Evolutionary conservation across 164 flowering plant species (phyloP).

Genomic region (Amborella trichopoda): DNA sequence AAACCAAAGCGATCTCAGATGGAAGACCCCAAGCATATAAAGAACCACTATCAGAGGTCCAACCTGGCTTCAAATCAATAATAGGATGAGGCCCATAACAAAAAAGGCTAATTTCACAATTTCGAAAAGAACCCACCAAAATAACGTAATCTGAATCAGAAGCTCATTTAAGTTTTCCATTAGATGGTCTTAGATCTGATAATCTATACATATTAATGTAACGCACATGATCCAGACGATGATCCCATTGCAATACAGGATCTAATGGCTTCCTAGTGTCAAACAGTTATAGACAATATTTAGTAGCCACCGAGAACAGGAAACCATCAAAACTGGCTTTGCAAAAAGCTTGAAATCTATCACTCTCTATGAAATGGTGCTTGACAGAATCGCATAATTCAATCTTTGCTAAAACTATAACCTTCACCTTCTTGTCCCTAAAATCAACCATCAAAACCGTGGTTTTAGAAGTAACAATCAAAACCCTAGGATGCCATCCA

Average conservation of each 20-base stretch:
- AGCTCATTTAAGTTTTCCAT: slow-evolving; percentile 24
- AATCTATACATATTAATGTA: slow-evolving; percentile 35
- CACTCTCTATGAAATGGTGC: slow-evolving; percentile 14
- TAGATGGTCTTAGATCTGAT: slow-evolving; percentile 44
- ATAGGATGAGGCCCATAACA: slow-evolving; percentile 57
- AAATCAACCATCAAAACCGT: slow-evolving; percentile 54
- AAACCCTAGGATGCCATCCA: slow-evolving; percentile 61
- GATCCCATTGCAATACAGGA: slow-evolving; percentile 73
- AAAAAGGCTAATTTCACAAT: slow-evolving; percentile 45
- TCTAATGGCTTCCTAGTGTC: slow-evolving; percentile 54
- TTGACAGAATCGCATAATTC: slow-evolving; percentile 15
- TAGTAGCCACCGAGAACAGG: slow-evolving; percentile 37
- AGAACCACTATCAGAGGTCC: too few species aligned
- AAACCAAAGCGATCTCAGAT: too few species aligned
- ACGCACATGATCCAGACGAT: slow-evolving; percentile 36
- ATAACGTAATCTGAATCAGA: slow-evolving; percentile 49
- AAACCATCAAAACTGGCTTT: slow-evolving; percentile 36
- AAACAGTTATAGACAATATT: slow-evolving; percentile 33
- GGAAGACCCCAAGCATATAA: too few species aligned
- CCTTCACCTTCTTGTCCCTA: slow-evolving; percentile 22
- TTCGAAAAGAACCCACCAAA: slow-evolving; percentile 69
- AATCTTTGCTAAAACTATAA: slow-evolving; percentile 31
- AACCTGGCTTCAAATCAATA: too few species aligned
- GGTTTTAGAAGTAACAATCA: slow-evolving; percentile 39
- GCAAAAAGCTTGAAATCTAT: slow-evolving; percentile 43